Conservation (phyloP, 805 yeast species). For the Saitoella complicata region DNA sequence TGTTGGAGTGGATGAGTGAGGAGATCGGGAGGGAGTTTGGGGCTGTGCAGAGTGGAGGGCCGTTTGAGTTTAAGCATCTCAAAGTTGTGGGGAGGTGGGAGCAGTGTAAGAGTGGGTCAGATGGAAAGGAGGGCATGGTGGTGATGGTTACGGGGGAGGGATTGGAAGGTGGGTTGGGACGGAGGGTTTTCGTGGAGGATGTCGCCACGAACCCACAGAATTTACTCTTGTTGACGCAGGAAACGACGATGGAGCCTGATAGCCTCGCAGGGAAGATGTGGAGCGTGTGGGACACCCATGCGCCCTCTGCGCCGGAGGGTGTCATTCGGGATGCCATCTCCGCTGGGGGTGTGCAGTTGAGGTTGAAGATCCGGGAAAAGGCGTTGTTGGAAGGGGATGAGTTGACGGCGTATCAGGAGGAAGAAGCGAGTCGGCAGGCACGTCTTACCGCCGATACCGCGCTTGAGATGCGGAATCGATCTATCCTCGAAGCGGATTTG, state of each 20-base stretch:
- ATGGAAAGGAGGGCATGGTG: slow-evolving; percentile 32
- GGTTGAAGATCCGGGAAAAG: slow-evolving; percentile 18
- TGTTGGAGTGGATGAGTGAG: slow-evolving; percentile 92
- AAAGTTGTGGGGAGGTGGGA: slow-evolving; percentile 28
- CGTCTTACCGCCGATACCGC: slow-evolving; percentile 18
- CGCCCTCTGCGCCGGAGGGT: too few species aligned
- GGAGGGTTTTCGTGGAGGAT: slow-evolving; percentile 26
- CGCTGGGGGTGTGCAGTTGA: neutral
- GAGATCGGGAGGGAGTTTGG: slow-evolving; percentile 81
- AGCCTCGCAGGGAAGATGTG: slow-evolving; percentile 37
- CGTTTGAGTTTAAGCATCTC: slow-evolving; percentile 61
- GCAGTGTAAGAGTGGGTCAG: too few species aligned
- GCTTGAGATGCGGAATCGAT: slow-evolving; percentile 23
- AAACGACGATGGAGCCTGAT: slow-evolving; percentile 24
- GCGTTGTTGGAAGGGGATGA: slow-evolving; percentile 23
- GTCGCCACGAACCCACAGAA: slow-evolving; percentile 45
- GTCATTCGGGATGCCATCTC: too few species aligned
- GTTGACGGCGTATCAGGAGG: slow-evolving; percentile 17
- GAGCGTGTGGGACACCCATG: slow-evolving; percentile 6
- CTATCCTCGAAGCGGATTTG: slow-evolving; percentile 18
- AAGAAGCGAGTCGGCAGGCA: slow-evolving; percentile 13
- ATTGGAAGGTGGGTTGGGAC: slow-evolving; percentile 42
- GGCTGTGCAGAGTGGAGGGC: slow-evolving; percentile 40
- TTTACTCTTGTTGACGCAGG: slow-evolving; percentile 62
- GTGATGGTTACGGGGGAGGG: slow-evolving; percentile 30